phyloP scores from a whole-genome alignment of 805 yeast genomes.

The Suhomyces xylopsoci region DNA sequence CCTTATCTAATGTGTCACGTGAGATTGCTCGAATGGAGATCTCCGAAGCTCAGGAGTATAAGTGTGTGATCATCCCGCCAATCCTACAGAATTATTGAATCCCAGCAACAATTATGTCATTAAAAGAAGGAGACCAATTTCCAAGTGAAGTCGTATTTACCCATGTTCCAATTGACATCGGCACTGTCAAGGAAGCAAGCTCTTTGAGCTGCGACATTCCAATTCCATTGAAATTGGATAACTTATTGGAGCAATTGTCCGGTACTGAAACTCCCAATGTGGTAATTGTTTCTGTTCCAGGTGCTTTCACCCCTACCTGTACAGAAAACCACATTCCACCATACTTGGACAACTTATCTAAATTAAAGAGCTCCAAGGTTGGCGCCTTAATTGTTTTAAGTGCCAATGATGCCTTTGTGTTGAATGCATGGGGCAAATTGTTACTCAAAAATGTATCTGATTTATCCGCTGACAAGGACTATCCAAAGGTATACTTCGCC shows the following conservation, averaged over 20 bases:
- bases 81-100: background rate
- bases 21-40: background rate
- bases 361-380: conserved; percentile 27
- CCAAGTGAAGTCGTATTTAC: conserved; percentile 34
- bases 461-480: conserved; percentile 5
- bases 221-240: conserved; percentile 31
- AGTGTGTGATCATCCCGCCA: background rate
- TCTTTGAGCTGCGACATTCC: conserved; percentile 38
- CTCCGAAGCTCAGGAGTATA: background rate
- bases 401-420: conserved; percentile 43
- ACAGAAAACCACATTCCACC: conserved; percentile 45
- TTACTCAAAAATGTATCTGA: conserved; percentile 25
- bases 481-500: conserved; percentile 35
- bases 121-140: conserved; percentile 29
- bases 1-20: background rate
- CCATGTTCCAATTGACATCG: conserved; percentile 37
- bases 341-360: conserved; percentile 26
- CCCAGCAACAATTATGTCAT: conserved; percentile 5
- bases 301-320: conserved; percentile 45
- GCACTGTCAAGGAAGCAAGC: conserved; percentile 19
- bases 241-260: conserved; percentile 20
- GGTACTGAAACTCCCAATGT: conserved; percentile 21
- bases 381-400: conserved; percentile 34
- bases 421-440: conserved; percentile 45
- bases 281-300: conserved; percentile 40